These are phyloP conservation scores for Euphrasia arctica DNA, from an alignment of 305 asterid genomes.

Conservation along the genomic window DNA sequence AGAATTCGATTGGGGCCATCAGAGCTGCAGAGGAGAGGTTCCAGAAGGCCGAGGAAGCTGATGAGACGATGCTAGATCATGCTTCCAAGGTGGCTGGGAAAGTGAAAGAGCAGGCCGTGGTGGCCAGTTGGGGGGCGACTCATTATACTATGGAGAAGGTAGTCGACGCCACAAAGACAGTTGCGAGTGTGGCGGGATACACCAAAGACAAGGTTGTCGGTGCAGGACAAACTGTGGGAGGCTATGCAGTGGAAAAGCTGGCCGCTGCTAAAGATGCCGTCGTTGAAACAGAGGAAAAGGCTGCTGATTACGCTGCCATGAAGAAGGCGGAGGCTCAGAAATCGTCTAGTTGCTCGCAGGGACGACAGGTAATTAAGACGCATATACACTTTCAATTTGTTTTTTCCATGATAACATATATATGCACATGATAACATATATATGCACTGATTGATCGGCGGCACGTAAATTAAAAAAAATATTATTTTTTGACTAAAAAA, in stretches of 20 bases:
- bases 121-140: constrained; percentile 76
- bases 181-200: constrained; percentile 31
- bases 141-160: constrained; percentile 56
- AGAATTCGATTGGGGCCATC: constrained; percentile 53
- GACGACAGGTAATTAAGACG: background rate
- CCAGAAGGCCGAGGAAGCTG: constrained; percentile 45
- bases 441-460: too few species aligned
- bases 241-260: constrained; percentile 47
- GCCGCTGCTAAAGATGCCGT: constrained; percentile 59
- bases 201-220: too few species aligned
- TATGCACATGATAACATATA: too few species aligned
- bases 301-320: constrained; percentile 64
- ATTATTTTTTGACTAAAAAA: too few species aligned
- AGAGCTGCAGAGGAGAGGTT: constrained; percentile 55
- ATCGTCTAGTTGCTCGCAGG: constrained; percentile 22
- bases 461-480: too few species aligned
- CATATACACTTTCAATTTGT: background rate
- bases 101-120: constrained; percentile 60
- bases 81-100: background rate
- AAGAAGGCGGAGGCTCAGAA: constrained; percentile 59
- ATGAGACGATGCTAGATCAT: constrained; percentile 4
- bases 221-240: constrained; percentile 35
- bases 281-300: constrained; percentile 58
- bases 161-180: constrained; percentile 57
- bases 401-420: background rate